Evolutionary conservation across 805 yeast genomes (phyloP), one percentile per base, ranked within the genome.

Genomic region (Saturnispora mendoncae): DNA sequence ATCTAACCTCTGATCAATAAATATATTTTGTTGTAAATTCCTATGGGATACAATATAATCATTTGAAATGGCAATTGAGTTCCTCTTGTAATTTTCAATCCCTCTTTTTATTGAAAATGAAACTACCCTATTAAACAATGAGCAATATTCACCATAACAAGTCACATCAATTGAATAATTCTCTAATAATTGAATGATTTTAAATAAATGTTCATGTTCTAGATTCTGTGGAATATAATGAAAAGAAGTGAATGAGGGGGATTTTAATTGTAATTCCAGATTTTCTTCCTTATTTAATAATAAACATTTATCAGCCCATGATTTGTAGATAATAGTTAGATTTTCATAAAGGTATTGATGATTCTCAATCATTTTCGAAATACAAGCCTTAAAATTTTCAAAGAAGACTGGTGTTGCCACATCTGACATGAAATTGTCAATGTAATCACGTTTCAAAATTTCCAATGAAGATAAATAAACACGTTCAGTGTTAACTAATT

Each of bases 401-500:
- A 66, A 54, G 20, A 62, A 57, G 1, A 63, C 49, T 3, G 74
- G 71, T 1, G 63, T 52, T 12, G 61, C 60, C 26, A 54, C 52
- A 27, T 57, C 58, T 7, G 51, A 51, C 19, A 65, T 52, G 9
- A 69, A 50, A 2, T 71, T 62, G 7, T 62, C 65, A 4, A 72
- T 50, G 45, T 73, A 76, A 28, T 60, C 64, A n/a, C 61, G 64
- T 6, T 62, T 57, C 15, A 76, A 54, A 46, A 70, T 54, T 29
- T 59, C 61, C 36, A 76, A 52, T 1, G 72, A 67, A 33, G 60
- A 58, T n/a, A 74, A 53, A 49, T 72, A 76, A 1, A 57, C 58
- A 20, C 60, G 63, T 49, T 76, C 83, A 10, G 74, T 73, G 12
- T 63, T 64, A 0, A 69, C 41, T 4, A 76, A 51, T 51, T 76